Base-by-base conservation (phyloP, 176 grass and related monocot genomes). In the Oryza meyeriana region DNA sequence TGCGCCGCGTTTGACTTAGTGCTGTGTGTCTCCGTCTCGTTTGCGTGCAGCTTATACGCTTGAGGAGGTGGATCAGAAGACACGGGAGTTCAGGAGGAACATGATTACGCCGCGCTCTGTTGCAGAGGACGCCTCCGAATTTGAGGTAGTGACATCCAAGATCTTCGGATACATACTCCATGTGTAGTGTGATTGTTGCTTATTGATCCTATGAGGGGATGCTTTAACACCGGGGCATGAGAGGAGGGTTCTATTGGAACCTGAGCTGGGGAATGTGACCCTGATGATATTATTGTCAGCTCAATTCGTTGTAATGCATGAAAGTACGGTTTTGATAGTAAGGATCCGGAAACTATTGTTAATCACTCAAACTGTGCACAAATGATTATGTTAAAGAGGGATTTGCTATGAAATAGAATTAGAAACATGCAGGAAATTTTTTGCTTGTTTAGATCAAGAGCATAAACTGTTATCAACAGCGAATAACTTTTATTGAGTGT, bases 11-110 rank as follows among this genome's bases (percentile, higher is more conserved):
- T 40, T 82, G 58, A 85, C 83, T 68, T 65, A n/a, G 33, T 84
- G 24, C 4, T 31, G 10, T 13, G 25, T 64, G 74, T 63, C 66
- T 12, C 17, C 55, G n/a, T 91, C 42, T 38, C 35, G 18, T 45
- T 22, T 74, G 66, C 28, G 7, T 45, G 45, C 77, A 98, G 93
- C 93, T 25, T 98, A 98, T 68, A 74, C 88, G 57, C 22, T 88
- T 27, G 58, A 76, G 22, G 93, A 95, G 69, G 42, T 98, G 57
- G 85, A 83, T 44, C 36, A 83, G 77, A 93, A 80, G 82, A 91
- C 93, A 30, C 76, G 27, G 16, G 76, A 88, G 76, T 90, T 95
- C 33, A 87, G 85, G 76, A 86, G 84, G 62, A 70, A 39, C 31
- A 48, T 79, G 76, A 48, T n/a, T 25, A 59, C 79, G 61, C 70